Base-by-base conservation (phyloP, 108 stramenopile species). In the Cyclotella kingstonii region DNA sequence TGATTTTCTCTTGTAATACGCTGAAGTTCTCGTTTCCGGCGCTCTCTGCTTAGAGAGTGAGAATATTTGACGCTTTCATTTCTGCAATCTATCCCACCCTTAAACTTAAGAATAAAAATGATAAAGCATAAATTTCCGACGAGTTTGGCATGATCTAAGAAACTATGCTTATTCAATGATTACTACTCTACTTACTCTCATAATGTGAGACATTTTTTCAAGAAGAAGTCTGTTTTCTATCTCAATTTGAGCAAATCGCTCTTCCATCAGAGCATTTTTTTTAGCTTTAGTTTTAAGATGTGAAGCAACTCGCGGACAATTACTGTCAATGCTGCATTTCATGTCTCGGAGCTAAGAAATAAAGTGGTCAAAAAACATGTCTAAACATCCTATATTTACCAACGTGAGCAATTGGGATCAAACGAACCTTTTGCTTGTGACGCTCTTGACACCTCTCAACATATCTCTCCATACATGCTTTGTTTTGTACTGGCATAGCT, bases 191-290 rank as follows among this genome's bases (percentile, higher is more conserved):
- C 76, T 66, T 38, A 77, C 77, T 43, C 66, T 56, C 87, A 94
- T 90, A 29, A 94, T 94, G 44, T 90, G 73, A 0, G 84, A 75
- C 93, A 94, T 92, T 58, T 89, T 92, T 57, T 87, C 82, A 19
- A 94, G 65, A 23, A 94, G 76, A 33, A 94, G 54, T 21, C 89
- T 73, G 67, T 94, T 94, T 54, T 94, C 93, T 4, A 83, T 79
- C 82, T 92, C 90, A 44, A 94, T 94, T 43, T 84, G 69, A 14
- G 80, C 82, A 54, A 75, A 73, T 46, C 77, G 62, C 11, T 82
- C 84, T 62, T 85, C 82, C 83, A 91, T 83, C 33, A 90, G 56
- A 47, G 83, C 80, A 69, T 91, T 88, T 56, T 84, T 89, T 60
- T 93, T 93, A 14, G 83, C 79, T 39, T 93, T 91, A 6, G 66